These are phyloP conservation scores for Diaporthe sp. DNA, from an alignment of 2,329 filamentous ascomycete genomes.

Conservation along the genomic window DNA sequence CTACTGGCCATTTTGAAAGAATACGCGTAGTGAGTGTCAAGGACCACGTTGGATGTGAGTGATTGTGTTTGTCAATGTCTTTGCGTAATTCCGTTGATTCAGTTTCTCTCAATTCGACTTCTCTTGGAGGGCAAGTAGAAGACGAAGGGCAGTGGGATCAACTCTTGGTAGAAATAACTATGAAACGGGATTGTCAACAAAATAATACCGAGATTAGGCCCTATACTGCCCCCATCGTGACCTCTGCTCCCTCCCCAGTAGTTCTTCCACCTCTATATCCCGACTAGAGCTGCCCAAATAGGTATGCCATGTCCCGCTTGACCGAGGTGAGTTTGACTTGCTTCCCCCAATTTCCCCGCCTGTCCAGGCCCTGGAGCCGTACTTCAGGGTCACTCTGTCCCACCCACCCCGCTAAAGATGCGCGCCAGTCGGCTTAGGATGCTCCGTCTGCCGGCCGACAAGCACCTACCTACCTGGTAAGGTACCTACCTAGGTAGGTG, in stretches of 20 bases:
- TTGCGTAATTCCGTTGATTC: neutral
- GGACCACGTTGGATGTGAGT: neutral
- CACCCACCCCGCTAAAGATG: conserved; percentile 32
- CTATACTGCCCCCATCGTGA: conserved; percentile 36
- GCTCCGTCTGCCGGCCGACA: conserved; percentile 29
- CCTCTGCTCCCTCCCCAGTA: conserved; percentile 9
- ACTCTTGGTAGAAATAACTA: conserved; percentile 8
- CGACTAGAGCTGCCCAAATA: conserved; percentile 17
- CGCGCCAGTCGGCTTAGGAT: conserved; percentile 43
- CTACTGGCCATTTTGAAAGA: conserved; percentile 40
- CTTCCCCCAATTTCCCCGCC: conserved; percentile 34
- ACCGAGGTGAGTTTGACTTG: conserved; percentile 27
- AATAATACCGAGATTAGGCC: conserved; percentile 16
- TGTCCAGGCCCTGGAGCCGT: conserved; percentile 17
- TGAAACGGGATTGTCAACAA: neutral
- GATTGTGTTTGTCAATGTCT: neutral
- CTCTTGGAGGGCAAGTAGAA: neutral
- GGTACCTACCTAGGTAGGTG: no score
- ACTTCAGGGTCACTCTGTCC: conserved; percentile 24
- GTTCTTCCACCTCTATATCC: conserved; percentile 21
- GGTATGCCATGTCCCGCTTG: conserved; percentile 29
- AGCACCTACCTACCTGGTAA: neutral
- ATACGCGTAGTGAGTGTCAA: neutral
- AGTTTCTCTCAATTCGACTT: neutral
- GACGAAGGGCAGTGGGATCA: neutral